phyloP scores from a whole-genome alignment of 208 protist genomes.

The Leishmania tarentolae region DNA sequence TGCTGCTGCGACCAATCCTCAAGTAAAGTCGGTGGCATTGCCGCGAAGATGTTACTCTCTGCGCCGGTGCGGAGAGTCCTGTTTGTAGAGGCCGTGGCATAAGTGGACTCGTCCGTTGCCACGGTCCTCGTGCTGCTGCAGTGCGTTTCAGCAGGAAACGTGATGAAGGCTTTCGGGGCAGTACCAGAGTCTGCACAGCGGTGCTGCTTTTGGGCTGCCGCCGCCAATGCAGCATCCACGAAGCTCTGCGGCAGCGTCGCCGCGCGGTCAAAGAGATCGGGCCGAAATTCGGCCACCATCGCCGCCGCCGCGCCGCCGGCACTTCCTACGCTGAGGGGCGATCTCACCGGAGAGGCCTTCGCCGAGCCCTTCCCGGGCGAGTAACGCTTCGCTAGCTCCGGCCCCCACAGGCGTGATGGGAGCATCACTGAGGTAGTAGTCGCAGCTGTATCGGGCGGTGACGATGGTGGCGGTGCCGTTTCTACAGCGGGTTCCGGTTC shows the following conservation, averaged over 20 bases:
- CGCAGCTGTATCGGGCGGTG: no score
- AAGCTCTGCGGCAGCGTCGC: constrained; percentile 55
- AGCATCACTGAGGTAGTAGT: not conserved
- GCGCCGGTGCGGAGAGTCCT: not conserved
- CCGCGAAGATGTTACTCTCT: not conserved
- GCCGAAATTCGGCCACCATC: not conserved
- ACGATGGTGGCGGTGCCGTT: not conserved
- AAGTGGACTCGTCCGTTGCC: not conserved
- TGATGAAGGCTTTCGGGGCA: not conserved
- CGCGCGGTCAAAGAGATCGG: constrained; percentile 40
- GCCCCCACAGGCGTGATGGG: not conserved
- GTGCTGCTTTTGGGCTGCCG: constrained; percentile 19
- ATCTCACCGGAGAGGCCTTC: not conserved
- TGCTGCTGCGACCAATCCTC: not conserved
- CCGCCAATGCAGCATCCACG: constrained; percentile 48
- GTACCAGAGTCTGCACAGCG: not conserved
- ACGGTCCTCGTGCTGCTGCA: not conserved
- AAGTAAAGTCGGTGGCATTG: not conserved
- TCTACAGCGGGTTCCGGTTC: not conserved
- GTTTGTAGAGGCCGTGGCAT: not conserved
- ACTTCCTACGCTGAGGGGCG: not conserved
- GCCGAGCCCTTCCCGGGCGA: not conserved
- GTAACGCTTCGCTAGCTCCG: not conserved
- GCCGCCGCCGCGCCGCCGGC: not conserved
- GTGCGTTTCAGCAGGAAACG: not conserved